Conservation (phyloP, 257 asterid species). For the Solanum bulbocastanum region DNA sequence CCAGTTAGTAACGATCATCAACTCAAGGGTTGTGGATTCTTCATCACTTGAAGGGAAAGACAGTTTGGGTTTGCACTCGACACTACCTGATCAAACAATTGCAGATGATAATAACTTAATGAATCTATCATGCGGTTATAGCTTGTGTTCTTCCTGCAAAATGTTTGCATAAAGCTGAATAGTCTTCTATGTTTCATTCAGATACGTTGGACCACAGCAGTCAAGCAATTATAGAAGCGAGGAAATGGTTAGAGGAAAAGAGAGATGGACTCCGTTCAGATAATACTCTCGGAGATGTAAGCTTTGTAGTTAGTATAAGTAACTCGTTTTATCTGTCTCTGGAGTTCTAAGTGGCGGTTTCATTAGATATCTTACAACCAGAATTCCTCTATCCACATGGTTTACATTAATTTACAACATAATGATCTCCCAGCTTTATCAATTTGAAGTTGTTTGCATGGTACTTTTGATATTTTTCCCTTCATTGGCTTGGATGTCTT, state of each 20-base stretch:
- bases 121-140: background rate
- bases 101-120: slow-evolving; percentile 27
- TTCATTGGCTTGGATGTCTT: background rate
- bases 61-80: slow-evolving; percentile 9
- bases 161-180: slow-evolving; percentile 2
- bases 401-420: background rate
- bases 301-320: slow-evolving; percentile 31
- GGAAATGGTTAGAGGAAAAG: slow-evolving; percentile 66
- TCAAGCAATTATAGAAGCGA: slow-evolving; percentile 64
- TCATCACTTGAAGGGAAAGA: slow-evolving; percentile 27
- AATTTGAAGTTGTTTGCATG: background rate
- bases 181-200: slow-evolving; percentile 9
- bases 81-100: slow-evolving; percentile 17
- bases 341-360: background rate
- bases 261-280: slow-evolving; percentile 37
- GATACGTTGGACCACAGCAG: slow-evolving; percentile 30
- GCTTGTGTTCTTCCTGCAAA: background rate
- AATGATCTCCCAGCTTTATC: background rate
- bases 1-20: slow-evolving; percentile 43
- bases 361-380: background rate
- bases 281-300: slow-evolving; percentile 2
- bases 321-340: background rate
- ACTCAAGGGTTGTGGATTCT: slow-evolving; percentile 55
- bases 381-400: background rate
- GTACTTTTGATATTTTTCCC: background rate